Conservation (phyloP, 1,284 basidiomycete species). For the Pseudozyma pruni region DNA sequence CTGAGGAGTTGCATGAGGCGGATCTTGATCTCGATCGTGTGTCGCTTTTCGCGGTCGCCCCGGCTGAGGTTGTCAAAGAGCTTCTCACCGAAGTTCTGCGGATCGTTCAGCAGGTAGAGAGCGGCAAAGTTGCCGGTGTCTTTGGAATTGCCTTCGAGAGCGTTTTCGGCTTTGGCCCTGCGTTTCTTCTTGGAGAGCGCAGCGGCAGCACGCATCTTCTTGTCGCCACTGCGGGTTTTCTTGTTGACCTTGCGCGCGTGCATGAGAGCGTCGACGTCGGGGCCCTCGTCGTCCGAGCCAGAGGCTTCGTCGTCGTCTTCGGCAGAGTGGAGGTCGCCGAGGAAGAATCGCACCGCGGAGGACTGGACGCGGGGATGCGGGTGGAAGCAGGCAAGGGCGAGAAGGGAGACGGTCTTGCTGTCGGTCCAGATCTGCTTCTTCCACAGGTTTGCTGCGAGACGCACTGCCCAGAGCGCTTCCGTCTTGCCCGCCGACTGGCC, state of each 20-base stretch:
- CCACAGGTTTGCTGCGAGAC: conserved; percentile 94
- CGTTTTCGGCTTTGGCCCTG: conserved; percentile 48
- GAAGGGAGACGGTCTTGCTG: conserved; percentile 90
- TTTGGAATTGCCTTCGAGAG: conserved; percentile 37
- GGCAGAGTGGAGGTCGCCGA: conserved; percentile 73
- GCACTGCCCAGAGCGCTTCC: conserved; percentile 97
- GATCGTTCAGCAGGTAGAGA: conserved; percentile 91
- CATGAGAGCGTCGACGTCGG: conserved; percentile 56
- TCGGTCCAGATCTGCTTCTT: conserved; percentile 93
- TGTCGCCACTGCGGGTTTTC: conserved; percentile 63
- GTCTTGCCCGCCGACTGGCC: conserved; percentile 69
- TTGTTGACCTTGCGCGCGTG: conserved; percentile 66
- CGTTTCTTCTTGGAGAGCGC: conserved; percentile 56
- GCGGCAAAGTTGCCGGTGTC: conserved; percentile 82
- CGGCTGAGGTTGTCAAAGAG: conserved; percentile 86
- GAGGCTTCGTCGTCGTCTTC: conserved; percentile 58
- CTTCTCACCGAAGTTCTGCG: conserved; percentile 94
- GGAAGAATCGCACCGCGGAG: conserved; percentile 96
- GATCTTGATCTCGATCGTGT: conserved; percentile 93
- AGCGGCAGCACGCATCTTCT: conserved; percentile 61
- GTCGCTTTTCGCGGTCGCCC: conserved; percentile 80
- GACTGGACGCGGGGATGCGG: conserved; percentile 94
- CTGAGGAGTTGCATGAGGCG: conserved; percentile 96
- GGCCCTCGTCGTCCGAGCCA: conserved; percentile 44
- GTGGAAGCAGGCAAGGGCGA: conserved; percentile 91